phyloP scores from a whole-genome alignment of 805 yeast species.

The Candida broadrunensis region DNA sequence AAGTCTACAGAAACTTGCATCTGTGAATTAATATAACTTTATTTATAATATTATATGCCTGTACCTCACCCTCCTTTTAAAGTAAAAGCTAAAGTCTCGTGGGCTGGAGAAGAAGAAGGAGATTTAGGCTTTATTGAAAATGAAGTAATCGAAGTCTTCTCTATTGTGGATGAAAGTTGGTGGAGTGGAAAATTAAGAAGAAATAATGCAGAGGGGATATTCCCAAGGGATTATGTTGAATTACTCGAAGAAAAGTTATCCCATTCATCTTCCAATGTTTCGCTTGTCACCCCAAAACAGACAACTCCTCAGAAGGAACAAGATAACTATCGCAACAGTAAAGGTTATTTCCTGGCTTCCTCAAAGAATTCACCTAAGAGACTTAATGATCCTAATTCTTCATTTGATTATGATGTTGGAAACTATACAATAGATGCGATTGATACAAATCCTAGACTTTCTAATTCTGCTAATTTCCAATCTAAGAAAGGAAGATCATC shows the following conservation, averaged over 20 bases:
- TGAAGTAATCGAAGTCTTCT: slow-evolving; percentile 81
- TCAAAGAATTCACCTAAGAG: slow-evolving; percentile 9
- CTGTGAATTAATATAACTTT: background rate
- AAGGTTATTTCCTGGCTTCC: slow-evolving; percentile 7
- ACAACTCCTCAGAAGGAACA: slow-evolving; percentile 9
- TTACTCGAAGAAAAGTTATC: slow-evolving; percentile 35
- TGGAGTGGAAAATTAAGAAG: slow-evolving; percentile 82
- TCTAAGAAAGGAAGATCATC: slow-evolving; percentile 11
- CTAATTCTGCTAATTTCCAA: slow-evolving; percentile 3
- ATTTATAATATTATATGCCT: slow-evolving; percentile 2
- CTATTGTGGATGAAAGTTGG: slow-evolving; percentile 85
- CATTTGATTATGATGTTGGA: slow-evolving; percentile 16
- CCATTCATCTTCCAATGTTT: slow-evolving; percentile 14
- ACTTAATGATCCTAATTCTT: slow-evolving; percentile 9
- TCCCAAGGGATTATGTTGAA: slow-evolving; percentile 85
- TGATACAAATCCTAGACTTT: slow-evolving; percentile 12
- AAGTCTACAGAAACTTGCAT: slow-evolving; percentile 1
- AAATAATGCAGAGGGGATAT: slow-evolving; percentile 78
- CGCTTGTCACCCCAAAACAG: slow-evolving; percentile 12
- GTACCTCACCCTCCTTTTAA: slow-evolving; percentile 59
- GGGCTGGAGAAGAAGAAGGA: slow-evolving; percentile 89
- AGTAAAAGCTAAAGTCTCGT: slow-evolving; percentile 81
- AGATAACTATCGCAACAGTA: slow-evolving; percentile 4
- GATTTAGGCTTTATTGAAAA: slow-evolving; percentile 95
- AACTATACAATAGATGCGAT: slow-evolving; percentile 21